Base-by-base conservation (phyloP, 805 yeast genomes). In the Zygotorulaspora danielsina region DNA sequence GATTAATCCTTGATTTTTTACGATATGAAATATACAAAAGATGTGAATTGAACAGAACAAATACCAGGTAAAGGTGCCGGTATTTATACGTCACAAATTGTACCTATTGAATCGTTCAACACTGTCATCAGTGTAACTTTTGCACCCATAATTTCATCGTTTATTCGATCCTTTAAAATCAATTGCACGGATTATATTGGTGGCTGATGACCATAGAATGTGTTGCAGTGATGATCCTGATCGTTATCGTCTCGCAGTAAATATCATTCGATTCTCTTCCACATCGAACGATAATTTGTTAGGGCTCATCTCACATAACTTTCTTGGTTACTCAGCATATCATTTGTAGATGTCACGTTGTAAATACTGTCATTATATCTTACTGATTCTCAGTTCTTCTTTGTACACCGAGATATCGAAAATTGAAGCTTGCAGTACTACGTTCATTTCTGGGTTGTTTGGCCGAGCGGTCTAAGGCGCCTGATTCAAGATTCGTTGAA, bases 381-480 rank as follows among this genome's bases (percentile, higher is more conserved):
- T n/a, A n/a, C n/a, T n/a, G n/a, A n/a, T n/a, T n/a, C n/a, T n/a
- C n/a, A n/a, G n/a, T n/a, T n/a, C n/a, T n/a, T n/a, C n/a, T n/a
- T n/a, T n/a, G n/a, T n/a, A n/a, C n/a, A n/a, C n/a, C n/a, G n/a
- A n/a, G n/a, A n/a, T n/a, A n/a, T n/a, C n/a, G n/a, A n/a, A n/a
- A n/a, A n/a, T n/a, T n/a, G n/a, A n/a, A n/a, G n/a, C n/a, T n/a
- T n/a, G n/a, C n/a, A n/a, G n/a, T n/a, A n/a, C n/a, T n/a, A n/a
- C n/a, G n/a, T n/a, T 21, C 24, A 21, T 21, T 13, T 12, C 29
- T 26, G 29, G 56, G 56, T 52, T 52, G 54, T 52, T 50, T 52
- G 56, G 56, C 54, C 54, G 56, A 52, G 56, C 56, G 56, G 56
- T 50, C 56, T 52, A 52, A 52, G 56, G 56, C 56, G 56, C 54